Base-by-base conservation (phyloP, 2,329 filamentous ascomycete genomes). In the Botrytis elliptica region DNA sequence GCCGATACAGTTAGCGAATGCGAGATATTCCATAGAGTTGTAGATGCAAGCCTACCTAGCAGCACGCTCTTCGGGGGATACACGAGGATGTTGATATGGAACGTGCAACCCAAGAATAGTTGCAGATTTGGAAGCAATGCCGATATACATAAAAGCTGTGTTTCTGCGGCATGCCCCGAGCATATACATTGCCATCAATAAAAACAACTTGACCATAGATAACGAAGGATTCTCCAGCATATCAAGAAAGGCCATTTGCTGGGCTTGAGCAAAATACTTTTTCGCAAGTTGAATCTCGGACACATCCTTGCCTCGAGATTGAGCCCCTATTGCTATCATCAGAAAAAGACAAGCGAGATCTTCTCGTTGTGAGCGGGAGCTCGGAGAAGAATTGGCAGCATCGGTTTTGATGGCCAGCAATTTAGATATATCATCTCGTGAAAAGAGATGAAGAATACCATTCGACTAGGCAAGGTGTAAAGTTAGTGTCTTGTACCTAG, bases 301-400 rank as follows among this genome's bases (percentile, higher is more conserved):
- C 14, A 29, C 12, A 42, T 55, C 46, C 9, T 55, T 68, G 33
- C 65, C 65, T 55, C 33, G 65, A 55, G 65, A 55, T 68, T 68
- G 65, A 40, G 65, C 65, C n/a, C 65, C 65, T 68, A 68, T 68
- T 68, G 65, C 65, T 68, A 68, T 55, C 46, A 68, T 68, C 9
- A 68, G 65, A 40, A 68, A 55, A 29, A 68, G 65, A 29, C 65
- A 68, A 22, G 65, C 65, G 36, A 68, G 65, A 18, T 68, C 65
- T 44, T 68, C 65, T 25, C 65, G 46, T 10, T 68, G 46, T 25
- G 65, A 55, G 25, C 46, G 46, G 25, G 65, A 55, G 46, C 46
- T 40, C 38, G 46, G 22, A 68, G 46, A 68, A 8, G 25, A 55
- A 42, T 40, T 55, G 25, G 65, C 25, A 68, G 36, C 65, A 68